These are phyloP conservation scores for Lactarius trivialis DNA, from an alignment of 768 basidiomycete species.

Conservation along the genomic window DNA sequence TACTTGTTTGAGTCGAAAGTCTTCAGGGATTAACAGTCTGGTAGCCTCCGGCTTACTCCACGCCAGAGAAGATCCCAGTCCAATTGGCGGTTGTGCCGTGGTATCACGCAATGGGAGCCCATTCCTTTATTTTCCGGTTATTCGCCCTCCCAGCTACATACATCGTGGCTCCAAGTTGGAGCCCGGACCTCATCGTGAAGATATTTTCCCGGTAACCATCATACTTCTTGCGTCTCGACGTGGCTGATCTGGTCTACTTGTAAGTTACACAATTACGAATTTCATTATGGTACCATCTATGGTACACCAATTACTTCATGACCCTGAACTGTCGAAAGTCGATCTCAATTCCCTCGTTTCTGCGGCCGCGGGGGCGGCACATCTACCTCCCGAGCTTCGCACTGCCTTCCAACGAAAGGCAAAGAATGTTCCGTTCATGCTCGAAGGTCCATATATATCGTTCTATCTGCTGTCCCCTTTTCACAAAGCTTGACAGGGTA, in stretches of 20 bases:
- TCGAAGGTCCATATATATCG: constrained; percentile 2
- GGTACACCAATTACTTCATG: constrained; percentile 9
- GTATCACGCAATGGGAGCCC: constrained; percentile 62
- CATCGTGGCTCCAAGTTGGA: constrained; percentile 58
- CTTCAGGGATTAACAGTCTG: neutral
- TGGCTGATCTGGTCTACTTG: neutral
- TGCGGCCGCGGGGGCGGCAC: neutral
- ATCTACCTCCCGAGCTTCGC: constrained; percentile 10
- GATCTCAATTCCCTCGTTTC: constrained; percentile 4
- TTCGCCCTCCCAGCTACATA: constrained; percentile 42
- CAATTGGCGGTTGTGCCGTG: constrained; percentile 57
- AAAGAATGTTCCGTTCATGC: neutral
- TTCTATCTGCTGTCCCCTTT: neutral
- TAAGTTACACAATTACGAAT: constrained; percentile 11
- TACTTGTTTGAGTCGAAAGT: neutral
- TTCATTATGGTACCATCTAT: constrained; percentile 15
- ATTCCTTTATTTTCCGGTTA: constrained; percentile 42
- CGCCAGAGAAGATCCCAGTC: constrained; percentile 43
- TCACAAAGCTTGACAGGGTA: constrained; percentile 6
- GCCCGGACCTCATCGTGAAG: constrained; percentile 43
- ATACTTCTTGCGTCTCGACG: neutral
- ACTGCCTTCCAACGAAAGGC: neutral
- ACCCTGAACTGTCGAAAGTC: constrained; percentile 4
- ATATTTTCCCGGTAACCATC: constrained; percentile 49
- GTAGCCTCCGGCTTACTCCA: constrained; percentile 36